Evolutionary conservation across 345 rosid genomes (phyloP).

Genomic region (Pistacia vera): DNA sequence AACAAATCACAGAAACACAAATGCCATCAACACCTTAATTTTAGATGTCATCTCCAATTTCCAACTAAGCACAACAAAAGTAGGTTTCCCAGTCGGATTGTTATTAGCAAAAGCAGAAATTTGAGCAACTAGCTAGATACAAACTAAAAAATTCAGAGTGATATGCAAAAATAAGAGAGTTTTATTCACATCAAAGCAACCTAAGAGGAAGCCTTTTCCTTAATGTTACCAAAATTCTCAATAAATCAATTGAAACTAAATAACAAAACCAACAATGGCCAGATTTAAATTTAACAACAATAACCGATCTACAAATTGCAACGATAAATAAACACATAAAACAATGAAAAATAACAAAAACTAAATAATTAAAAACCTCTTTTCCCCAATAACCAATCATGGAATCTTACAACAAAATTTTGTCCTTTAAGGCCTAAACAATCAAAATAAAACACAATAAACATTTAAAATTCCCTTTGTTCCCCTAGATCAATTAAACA

Average conservation of each 20-base stretch:
- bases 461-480: background rate
- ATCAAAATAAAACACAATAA: background rate
- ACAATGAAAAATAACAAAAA: background rate
- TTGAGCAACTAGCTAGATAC: background rate
- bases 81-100: background rate
- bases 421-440: background rate
- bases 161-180: background rate
- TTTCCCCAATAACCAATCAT: no score
- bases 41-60: background rate
- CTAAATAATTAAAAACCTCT: background rate
- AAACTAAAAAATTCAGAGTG: background rate
- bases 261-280: background rate
- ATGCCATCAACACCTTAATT: background rate
- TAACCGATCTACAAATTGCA: slow-evolving; percentile 4
- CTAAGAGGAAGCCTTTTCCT: background rate
- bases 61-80: background rate
- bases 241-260: background rate
- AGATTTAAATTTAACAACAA: background rate
- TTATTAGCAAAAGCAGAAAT: background rate
- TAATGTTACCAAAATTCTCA: background rate
- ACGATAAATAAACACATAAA: background rate
- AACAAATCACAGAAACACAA: background rate
- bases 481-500: background rate
- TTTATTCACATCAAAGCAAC: background rate
- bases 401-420: background rate